Evolutionary conservation across 345 rosid species (phyloP).

Genomic region (Citrus inodora): DNA sequence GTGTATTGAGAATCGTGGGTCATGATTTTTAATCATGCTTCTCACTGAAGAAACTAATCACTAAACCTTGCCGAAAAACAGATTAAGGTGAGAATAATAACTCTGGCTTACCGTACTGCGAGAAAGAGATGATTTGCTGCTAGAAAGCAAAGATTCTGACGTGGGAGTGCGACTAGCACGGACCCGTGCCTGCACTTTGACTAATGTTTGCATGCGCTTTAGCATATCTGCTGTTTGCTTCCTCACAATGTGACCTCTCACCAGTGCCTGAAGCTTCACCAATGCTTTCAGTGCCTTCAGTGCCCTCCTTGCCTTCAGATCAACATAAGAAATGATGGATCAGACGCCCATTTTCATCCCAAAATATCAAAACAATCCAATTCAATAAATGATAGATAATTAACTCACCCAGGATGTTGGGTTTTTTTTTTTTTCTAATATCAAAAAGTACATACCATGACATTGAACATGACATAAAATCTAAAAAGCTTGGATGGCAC

Average conservation of each 20-base stretch:
- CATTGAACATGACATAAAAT: background rate
- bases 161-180: slow-evolving; percentile 53
- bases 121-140: slow-evolving; percentile 45
- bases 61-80: background rate
- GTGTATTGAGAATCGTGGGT: background rate
- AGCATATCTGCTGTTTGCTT: slow-evolving; percentile 82
- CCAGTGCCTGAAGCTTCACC: slow-evolving; percentile 95
- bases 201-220: slow-evolving; percentile 80
- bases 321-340: slow-evolving; percentile 9
- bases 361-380: background rate
- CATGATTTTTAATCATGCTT: background rate
- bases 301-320: slow-evolving; percentile 79
- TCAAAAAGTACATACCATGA: background rate
- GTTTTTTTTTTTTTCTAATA: too few species aligned
- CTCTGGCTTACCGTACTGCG: slow-evolving; percentile 41
- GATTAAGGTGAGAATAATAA: background rate
- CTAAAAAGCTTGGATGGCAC: background rate
- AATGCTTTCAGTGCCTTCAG: slow-evolving; percentile 82
- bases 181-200: slow-evolving; percentile 70
- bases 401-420: background rate
- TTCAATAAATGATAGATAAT: background rate
- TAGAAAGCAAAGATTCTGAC: slow-evolving; percentile 53
- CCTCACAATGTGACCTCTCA: slow-evolving; percentile 88
- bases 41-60: background rate
- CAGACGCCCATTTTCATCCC: background rate